Evolutionary conservation across 805 yeast species (phyloP), one percentile per base, ranked within the genome.

Genomic region (Metschnikowia orientalis): DNA sequence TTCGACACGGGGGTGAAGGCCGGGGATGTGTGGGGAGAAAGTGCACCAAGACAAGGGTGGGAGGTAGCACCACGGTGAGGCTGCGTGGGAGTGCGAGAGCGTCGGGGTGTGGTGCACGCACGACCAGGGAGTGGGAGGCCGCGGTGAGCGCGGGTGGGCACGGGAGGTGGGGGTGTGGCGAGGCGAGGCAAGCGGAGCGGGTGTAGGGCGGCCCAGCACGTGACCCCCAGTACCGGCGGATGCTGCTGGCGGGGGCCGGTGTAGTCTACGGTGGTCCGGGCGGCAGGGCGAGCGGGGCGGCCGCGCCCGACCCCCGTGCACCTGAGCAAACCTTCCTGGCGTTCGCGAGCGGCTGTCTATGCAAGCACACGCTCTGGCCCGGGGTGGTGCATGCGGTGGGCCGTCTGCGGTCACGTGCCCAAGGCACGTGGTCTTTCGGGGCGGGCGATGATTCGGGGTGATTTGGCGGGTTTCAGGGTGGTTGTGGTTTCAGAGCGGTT

Each of bases 171-270:
- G 18, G n/a, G 15, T 8, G 18, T 10, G 17, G 10, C 27, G 27
- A 7, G 20, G 20, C 8, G 6, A 7, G 20, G 20, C 20, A 18
- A 7, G 20, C 8, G 20, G 8, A 18, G 20, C 20, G 8, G 8
- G 20, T 7, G 20, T 18, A 18, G 20, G 6, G 18, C 4, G 81
- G 81, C n/a, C n/a, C n/a, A n/a, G n/a, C n/a, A n/a, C n/a, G 5
- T 10, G 21, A 10, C 21, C 9, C 11, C 23, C 11, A 12, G 23
- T 20, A 12, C 11, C 11, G 23, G 23, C 11, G 23, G 9, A 8
- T 20, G 9, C 11, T 20, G 23, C n/a, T 20, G 23, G 5, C 11
- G 23, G n/a, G n/a, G n/a, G n/a, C n/a, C n/a, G n/a, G n/a, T n/a
- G n/a, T n/a, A n/a, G n/a, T n/a, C n/a, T n/a, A n/a, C n/a, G n/a